Evolutionary conservation across 169 alveolate genomes (phyloP), one percentile per base, ranked within the genome.

Genomic region (Eimeria praecox): DNA sequence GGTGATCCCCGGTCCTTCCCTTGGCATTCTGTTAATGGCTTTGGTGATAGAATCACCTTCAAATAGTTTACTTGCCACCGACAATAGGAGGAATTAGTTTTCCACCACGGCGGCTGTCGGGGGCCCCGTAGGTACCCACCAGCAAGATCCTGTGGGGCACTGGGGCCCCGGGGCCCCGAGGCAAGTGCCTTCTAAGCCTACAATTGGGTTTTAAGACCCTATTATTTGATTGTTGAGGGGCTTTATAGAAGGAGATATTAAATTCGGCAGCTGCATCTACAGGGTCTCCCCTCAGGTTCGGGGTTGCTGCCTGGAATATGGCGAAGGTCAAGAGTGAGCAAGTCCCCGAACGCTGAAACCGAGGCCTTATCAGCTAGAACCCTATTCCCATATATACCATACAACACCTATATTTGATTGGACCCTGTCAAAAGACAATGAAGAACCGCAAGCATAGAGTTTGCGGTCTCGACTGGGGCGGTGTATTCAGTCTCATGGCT

Each of bases 281-380:
- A 56, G 78, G 92, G 49, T 86, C 80, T 86, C 78, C 80, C 92
- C 92, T 30, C 30, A 40, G 22, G 73, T 12, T 54, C 35, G 46
- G 64, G 27, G 46, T 14, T 44, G 10, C 24, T 52, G 64, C 38
- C 46, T 30, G 75, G 42, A 85, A 56, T 22, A 86, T 86, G 92
- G 92, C 92, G 49, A 86, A 86, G 92, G 92, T 59, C 40, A 86
- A 86, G 56, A 86, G 92, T 86, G 16, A 54, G 92, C 24, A n/a
- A 22, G 22, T n/a, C 56, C 42, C 46, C 59, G 40, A 35, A 86
- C 78, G 12, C 82, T 56, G 24, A 52, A 56, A 16, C 75, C 27
- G 30, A 38, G 40, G 59, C 42, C 14, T 24, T 42, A 18, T 5
- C 88, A 42, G 27, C 40, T 78, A 78, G 64, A 42, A 46, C 62